Conservation (phyloP, 306 rosid genomes). For the Hippophae gyantsensis region DNA sequence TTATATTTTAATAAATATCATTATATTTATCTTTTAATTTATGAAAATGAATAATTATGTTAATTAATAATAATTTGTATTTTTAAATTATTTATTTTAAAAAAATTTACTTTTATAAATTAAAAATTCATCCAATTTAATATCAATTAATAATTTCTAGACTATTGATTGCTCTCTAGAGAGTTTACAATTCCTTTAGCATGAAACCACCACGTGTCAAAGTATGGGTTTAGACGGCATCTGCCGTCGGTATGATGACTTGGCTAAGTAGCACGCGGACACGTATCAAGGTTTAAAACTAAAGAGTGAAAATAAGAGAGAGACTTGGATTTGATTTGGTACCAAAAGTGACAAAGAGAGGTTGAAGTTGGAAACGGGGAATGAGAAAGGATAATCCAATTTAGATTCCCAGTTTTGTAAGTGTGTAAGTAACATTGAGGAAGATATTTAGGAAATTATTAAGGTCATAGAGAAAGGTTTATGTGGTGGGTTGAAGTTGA, state of each 20-base stretch:
- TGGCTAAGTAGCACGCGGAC: constrained; percentile 27
- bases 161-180: constrained; percentile 9
- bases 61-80: no score
- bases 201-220: constrained; percentile 34
- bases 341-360: constrained; percentile 22
- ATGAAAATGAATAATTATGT: no score
- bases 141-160: no score
- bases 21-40: no score
- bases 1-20: no score
- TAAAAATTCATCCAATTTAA: no score
- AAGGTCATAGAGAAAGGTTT: background rate
- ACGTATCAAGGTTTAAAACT: constrained; percentile 15
- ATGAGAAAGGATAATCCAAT: constrained; percentile 23
- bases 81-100: no score
- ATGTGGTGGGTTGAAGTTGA: constrained; percentile 33
- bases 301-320: constrained; percentile 7
- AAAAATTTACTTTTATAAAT: no score
- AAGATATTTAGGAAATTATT: background rate
- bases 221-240: constrained; percentile 21
- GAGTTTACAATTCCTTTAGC: constrained; percentile 43
- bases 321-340: constrained; percentile 15
- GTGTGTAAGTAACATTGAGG: constrained; percentile 2
- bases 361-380: constrained; percentile 24
- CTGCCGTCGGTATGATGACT: constrained; percentile 8
- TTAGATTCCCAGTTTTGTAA: constrained; percentile 33